A percentile compares a stretch with the other conserved stretches of the same genome.
Conservation (phyloP, 108 stramenopile genomes). For the Nitzschia palea region DNA sequence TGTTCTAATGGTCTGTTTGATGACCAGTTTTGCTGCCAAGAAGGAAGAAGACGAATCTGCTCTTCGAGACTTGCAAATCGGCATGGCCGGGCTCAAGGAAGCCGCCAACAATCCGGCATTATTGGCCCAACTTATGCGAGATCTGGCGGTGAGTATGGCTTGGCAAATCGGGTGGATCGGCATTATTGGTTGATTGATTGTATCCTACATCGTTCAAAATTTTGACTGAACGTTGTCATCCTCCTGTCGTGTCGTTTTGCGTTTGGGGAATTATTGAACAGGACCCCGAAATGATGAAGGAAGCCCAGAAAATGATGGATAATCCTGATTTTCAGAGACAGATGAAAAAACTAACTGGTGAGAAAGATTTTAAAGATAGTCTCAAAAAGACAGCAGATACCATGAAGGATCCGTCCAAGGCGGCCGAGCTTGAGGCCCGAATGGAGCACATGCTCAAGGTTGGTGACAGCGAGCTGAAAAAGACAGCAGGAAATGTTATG, state of each 20-base stretch:
- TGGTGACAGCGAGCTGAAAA: conserved; percentile 61
- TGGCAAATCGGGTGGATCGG: too few species aligned
- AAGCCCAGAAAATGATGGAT: conserved; percentile 90
- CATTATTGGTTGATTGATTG: too few species aligned
- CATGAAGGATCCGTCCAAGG: conserved; percentile 77
- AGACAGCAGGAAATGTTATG: conserved; percentile 62
- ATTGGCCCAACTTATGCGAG: conserved; percentile 88
- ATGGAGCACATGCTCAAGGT: conserved; percentile 89
- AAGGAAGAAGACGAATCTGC: conserved; percentile 56
- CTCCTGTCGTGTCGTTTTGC: too few species aligned
- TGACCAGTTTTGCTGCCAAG: conserved; percentile 37
- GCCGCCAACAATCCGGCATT: conserved; percentile 81
- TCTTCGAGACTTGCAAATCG: conserved; percentile 65
- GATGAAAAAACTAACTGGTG: conserved; percentile 75
- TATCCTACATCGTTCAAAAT: background rate
- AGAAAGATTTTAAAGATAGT: conserved; percentile 72
- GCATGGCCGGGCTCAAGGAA: conserved; percentile 85
- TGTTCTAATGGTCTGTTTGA: conserved; percentile 45
- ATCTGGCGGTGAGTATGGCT: conserved; percentile 69
- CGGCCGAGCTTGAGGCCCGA: conserved; percentile 84
- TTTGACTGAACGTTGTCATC: too few species aligned
- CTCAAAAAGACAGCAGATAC: conserved; percentile 53
- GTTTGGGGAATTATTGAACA: too few species aligned
- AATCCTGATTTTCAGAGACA: conserved; percentile 83
- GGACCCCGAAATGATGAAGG: conserved; percentile 89